Conservation (phyloP, 2,329 filamentous ascomycete genomes). For the Coniochaeta prunicola region DNA sequence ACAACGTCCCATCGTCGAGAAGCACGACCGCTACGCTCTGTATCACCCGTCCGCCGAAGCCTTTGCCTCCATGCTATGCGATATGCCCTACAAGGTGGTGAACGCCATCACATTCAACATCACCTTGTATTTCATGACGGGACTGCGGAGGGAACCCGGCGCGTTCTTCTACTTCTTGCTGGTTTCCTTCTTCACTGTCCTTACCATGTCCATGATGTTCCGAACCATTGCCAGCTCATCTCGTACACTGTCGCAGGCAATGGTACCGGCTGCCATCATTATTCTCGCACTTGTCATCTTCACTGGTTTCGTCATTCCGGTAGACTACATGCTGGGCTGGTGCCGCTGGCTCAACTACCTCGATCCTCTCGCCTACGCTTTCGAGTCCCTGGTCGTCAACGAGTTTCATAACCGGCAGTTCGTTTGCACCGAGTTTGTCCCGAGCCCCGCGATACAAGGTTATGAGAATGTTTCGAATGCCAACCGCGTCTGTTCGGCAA, state of each 20-base stretch:
- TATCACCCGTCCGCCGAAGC: conserved; percentile 89
- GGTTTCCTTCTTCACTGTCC: conserved; percentile 63
- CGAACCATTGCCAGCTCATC: conserved; percentile 72
- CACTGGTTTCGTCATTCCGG: conserved; percentile 62
- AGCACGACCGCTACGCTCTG: conserved; percentile 77
- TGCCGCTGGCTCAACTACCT: conserved; percentile 78
- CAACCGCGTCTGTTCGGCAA: conserved; percentile 49
- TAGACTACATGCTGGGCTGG: conserved; percentile 69
- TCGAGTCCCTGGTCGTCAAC: conserved; percentile 75
- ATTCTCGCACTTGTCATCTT: conserved; percentile 62
- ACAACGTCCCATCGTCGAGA: conserved; percentile 87
- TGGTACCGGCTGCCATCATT: conserved; percentile 52
- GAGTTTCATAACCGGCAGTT: conserved; percentile 67
- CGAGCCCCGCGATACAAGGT: conserved; percentile 22
- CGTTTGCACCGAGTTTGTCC: conserved; percentile 38
- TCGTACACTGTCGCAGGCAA: conserved; percentile 58
- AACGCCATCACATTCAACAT: conserved; percentile 74
- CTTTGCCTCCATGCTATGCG: conserved; percentile 77
- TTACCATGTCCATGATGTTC: conserved; percentile 84
- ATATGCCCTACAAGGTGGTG: conserved; percentile 75
- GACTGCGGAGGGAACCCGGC: conserved; percentile 65
- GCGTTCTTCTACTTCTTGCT: conserved; percentile 83
- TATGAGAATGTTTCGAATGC: conserved; percentile 26
- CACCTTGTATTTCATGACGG: conserved; percentile 80
- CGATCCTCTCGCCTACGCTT: conserved; percentile 72